A percentile compares a stretch with the other conserved stretches of the same genome.
Conservation (phyloP, 2,329 filamentous ascomycete species). For the Cladophialophora exuberans region DNA sequence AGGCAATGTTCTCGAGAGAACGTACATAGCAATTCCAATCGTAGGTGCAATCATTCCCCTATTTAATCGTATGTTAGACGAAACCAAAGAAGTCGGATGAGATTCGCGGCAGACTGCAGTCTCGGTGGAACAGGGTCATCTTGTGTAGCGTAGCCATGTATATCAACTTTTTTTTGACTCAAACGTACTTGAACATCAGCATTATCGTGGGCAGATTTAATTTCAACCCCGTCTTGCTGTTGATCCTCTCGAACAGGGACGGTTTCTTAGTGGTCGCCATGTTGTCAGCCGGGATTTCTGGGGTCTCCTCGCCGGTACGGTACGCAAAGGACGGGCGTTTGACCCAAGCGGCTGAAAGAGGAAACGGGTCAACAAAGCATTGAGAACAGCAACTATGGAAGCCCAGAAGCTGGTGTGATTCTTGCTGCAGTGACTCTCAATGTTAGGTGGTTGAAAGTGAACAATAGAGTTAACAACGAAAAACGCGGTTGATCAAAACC, state of each 20-base stretch:
- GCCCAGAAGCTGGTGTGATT: not conserved
- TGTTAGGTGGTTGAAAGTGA: not conserved
- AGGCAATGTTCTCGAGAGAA: not conserved
- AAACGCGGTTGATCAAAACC: conserved; percentile 2
- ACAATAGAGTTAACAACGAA: conserved; percentile 1
- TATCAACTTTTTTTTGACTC: no score
- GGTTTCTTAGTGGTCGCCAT: conserved; percentile 12
- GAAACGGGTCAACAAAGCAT: not conserved
- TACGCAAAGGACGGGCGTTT: not conserved
- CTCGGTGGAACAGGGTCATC: not conserved
- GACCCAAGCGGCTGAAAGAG: not conserved
- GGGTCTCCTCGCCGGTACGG: not conserved
- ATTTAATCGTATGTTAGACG: conserved; percentile 9
- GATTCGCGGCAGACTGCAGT: not conserved
- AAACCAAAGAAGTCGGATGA: not conserved
- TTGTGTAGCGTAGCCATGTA: no score
- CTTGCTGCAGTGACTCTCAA: not conserved
- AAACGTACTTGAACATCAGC: conserved; percentile 28
- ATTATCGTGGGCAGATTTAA: conserved; percentile 20
- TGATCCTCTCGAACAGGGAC: conserved; percentile 18
- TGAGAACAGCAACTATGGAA: not conserved
- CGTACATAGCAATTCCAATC: conserved; percentile 25
- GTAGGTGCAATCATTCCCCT: conserved; percentile 25
- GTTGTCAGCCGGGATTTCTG: not conserved
- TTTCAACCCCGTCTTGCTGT: conserved; percentile 22